Evolutionary conservation across 768 basidiomycete genomes (phyloP).

Genomic region (Tulasnella calospora): DNA sequence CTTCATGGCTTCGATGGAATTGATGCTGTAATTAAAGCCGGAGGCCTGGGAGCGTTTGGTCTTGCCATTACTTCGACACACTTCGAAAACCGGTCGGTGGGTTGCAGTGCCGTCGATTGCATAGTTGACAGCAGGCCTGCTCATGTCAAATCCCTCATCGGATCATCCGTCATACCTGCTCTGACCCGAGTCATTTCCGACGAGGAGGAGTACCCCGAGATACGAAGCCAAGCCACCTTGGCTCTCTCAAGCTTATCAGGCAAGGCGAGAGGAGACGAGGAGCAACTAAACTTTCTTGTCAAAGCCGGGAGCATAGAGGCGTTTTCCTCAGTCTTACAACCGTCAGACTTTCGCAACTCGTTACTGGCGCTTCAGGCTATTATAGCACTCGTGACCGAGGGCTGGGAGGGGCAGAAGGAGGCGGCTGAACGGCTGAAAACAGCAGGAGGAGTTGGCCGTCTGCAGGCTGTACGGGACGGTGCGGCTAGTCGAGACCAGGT

Average conservation of each 20-base stretch:
- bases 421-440: not conserved
- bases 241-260: not conserved
- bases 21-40: not conserved
- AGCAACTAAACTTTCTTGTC: not conserved
- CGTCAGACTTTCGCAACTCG: not conserved
- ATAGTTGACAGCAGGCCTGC: not conserved
- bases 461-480: not conserved
- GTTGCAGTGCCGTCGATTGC: not conserved
- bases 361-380: not conserved
- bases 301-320: not conserved
- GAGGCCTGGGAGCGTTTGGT: not conserved
- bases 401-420: not conserved
- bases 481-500: not conserved
- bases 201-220: not conserved
- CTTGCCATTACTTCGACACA: not conserved
- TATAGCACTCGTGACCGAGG: not conserved
- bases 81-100: not conserved
- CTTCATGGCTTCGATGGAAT: not conserved
- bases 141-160: not conserved
- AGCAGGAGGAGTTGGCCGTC: not conserved
- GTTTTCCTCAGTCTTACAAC: not conserved
- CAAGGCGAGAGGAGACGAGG: not conserved
- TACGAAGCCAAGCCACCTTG: not conserved
- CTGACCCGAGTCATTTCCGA: not conserved
- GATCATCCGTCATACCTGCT: not conserved